Evolutionary conservation across 805 yeast genomes (phyloP), one percentile per base, ranked within the genome.

Genomic region (Lachancea waltii): DNA sequence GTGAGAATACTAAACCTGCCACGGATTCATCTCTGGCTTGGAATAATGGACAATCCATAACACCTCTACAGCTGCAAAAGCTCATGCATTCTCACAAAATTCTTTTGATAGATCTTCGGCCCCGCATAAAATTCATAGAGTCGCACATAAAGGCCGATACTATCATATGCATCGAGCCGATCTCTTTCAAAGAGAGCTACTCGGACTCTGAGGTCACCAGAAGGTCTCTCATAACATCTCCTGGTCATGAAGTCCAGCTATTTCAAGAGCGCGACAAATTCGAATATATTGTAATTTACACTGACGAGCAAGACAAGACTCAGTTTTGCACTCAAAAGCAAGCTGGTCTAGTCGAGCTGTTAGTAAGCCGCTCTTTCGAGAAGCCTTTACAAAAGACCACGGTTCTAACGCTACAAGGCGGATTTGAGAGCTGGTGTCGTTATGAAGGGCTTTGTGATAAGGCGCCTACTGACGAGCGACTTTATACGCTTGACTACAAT

Each of bases 101-200:
- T 0, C 64, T 89, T n/a, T 44, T 89, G 8, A 70, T 90, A 5
- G 97, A 90, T 56, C 70, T 78, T 29, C 66, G 97, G 47, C 64
- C 79, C 13, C 65, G 79, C 27, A 65, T 64, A 14, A 79, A 75
- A 25, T 87, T 72, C 53, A 72, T 75, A 33, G 63, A 65, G 30
- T 72, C 74, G 33, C 96, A 86, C 57, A 76, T 89, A 16, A 64
- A 71, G 9, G 63, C 75, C 18, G 60, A 64, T 3, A 74, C 81
- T 38, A 58, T 82, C 7, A 69, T 85, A 8, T 84, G 89, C 53
- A 70, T 89, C 14, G 95, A 85, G 37, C 96, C 97, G 0, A 67
- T 72, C 14, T 68, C 76, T 1, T 63, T 79, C 14, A 60, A 76
- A 36, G 56, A 60, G 1, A 62, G 64, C 7, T 73, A 75, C 51